These are phyloP conservation scores for Epichloe bromicola DNA, from an alignment of 2,329 filamentous ascomycete species.

Conservation along the genomic window DNA sequence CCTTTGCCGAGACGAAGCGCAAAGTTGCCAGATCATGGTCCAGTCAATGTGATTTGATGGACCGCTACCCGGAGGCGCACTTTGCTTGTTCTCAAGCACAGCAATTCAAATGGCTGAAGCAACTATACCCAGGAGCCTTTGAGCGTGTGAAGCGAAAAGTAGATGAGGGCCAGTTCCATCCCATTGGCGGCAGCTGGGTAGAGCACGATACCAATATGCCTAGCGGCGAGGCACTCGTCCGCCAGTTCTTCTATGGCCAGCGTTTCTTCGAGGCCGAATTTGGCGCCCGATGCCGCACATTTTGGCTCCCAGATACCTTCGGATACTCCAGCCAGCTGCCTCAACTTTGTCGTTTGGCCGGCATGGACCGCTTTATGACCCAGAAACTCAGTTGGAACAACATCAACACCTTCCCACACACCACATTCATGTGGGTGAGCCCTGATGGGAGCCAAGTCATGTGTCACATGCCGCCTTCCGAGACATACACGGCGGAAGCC, in stretches of 20 bases:
- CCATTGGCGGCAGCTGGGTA: constrained; percentile 95
- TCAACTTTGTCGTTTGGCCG: constrained; percentile 84
- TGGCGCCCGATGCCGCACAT: constrained; percentile 75
- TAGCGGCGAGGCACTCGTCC: constrained; percentile 82
- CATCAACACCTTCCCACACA: constrained; percentile 97
- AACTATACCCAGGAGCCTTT: constrained; percentile 76
- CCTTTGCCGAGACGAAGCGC: constrained; percentile 92
- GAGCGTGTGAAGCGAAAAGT: constrained; percentile 87
- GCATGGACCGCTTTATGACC: constrained; percentile 92
- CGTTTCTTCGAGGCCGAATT: constrained; percentile 90
- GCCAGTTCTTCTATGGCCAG: constrained; percentile 93
- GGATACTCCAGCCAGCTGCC: constrained; percentile 93
- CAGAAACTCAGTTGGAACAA: constrained; percentile 99
- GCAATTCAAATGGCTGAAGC: constrained; percentile 95
- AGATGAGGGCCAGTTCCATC: constrained; percentile 80
- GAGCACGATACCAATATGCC: constrained; percentile 98
- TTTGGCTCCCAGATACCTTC: constrained; percentile 97
- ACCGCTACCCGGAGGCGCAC: constrained; percentile 83
- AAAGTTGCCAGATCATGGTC: constrained; percentile 95
- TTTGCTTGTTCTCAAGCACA: constrained; percentile 92
- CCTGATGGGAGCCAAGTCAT: constrained; percentile 93
- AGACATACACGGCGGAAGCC: constrained; percentile 90
- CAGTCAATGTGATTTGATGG: constrained; percentile 90
- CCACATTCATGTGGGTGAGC: constrained; percentile 96
- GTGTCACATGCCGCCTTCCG: constrained; percentile 91